phyloP scores from a whole-genome alignment of 148 eudicot species.

The Spergularia marina region DNA sequence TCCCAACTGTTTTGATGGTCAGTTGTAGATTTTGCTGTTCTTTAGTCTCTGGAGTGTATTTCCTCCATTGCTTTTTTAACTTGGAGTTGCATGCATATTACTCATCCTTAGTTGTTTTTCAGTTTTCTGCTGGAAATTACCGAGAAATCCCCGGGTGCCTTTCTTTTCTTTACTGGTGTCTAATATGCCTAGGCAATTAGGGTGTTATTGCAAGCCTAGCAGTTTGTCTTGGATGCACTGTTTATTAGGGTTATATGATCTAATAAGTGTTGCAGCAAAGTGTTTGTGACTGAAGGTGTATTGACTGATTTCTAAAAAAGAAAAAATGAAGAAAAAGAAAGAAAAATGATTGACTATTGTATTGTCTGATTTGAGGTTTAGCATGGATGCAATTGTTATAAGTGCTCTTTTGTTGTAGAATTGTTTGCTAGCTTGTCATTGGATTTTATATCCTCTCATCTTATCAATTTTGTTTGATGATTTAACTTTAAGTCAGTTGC shows the following conservation, averaged over 20 bases:
- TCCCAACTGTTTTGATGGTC: not conserved
- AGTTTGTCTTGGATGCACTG: not conserved
- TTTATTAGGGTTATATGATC: not conserved
- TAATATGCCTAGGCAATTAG: not conserved
- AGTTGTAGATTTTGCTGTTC: too few relatives aligned
- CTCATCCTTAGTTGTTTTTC: not conserved
- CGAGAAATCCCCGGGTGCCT: not conserved
- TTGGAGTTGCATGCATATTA: not conserved
- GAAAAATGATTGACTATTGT: not conserved
- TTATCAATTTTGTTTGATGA: not conserved
- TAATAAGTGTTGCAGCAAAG: not conserved
- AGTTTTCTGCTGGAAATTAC: not conserved
- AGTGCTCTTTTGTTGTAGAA: conserved; percentile 1
- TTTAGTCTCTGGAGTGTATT: too few relatives aligned
- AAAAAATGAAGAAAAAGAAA: too few relatives aligned
- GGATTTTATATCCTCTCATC: not conserved
- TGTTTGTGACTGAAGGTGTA: not conserved
- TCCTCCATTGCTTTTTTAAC: not conserved
- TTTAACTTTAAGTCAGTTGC: not conserved
- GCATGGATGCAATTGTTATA: not conserved
- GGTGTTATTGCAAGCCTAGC: conserved; percentile 2
- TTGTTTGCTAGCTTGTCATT: not conserved
- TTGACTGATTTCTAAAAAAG: not conserved
- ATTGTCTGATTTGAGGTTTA: not conserved
- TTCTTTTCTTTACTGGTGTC: not conserved